Evolutionary conservation across 768 basidiomycete genomes (phyloP).

Genomic region (Termitomyces bulborhizus): DNA sequence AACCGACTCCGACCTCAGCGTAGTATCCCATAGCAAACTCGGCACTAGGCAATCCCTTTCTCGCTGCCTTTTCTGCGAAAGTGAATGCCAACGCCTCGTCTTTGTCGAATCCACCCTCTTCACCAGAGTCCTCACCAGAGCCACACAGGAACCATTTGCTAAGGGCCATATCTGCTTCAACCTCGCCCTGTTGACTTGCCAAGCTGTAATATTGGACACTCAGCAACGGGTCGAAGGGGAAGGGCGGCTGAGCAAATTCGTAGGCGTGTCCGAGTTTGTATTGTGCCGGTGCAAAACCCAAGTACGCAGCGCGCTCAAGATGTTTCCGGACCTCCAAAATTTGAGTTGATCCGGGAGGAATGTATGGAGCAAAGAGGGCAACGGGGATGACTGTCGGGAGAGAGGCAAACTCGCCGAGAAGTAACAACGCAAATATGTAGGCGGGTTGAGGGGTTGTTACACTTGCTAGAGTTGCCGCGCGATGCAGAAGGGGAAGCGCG

Average conservation of each 20-base stretch:
- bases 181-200: conserved; percentile 80
- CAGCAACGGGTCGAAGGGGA: conserved; percentile 82
- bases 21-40: conserved; percentile 98
- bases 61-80: conserved; percentile 85
- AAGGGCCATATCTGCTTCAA: conserved; percentile 94
- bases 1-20: conserved; percentile 86
- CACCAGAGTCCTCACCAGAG: conserved; percentile 28
- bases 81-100: conserved; percentile 81
- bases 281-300: conserved; percentile 80
- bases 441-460: conserved; percentile 81
- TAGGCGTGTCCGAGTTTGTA: conserved; percentile 92
- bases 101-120: conserved; percentile 65
- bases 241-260: conserved; percentile 84
- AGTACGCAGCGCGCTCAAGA: conserved; percentile 80
- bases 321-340: conserved; percentile 64
- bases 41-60: conserved; percentile 69
- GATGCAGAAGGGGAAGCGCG: conserved; percentile 69
- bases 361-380: conserved; percentile 45
- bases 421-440: conserved; percentile 82
- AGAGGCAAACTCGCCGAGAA: conserved; percentile 79
- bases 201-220: conserved; percentile 87
- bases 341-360: conserved; percentile 44
- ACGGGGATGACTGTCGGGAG: conserved; percentile 42
- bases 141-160: conserved; percentile 98
- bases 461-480: conserved; percentile 69